These are phyloP conservation scores for Rhizoclosmatium sp. DNA, from an alignment of 192 early-diverging fungal genomes.

Conservation along the genomic window DNA sequence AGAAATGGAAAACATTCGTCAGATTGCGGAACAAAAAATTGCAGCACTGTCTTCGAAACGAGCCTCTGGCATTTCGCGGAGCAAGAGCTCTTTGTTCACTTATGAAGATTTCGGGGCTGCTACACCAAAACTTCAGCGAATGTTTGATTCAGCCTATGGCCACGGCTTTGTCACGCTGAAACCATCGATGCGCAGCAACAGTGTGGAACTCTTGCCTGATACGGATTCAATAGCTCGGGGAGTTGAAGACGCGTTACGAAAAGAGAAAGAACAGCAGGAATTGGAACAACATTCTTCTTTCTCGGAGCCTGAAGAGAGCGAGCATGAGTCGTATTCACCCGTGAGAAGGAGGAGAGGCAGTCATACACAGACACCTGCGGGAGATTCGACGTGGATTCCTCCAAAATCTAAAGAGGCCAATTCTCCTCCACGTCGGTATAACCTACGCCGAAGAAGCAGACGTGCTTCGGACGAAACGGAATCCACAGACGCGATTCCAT, in stretches of 20 bases:
- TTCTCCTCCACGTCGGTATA: neutral
- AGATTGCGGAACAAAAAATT: slow-evolving; percentile 35
- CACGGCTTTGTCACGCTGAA: slow-evolving; percentile 31
- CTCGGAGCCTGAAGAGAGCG: neutral
- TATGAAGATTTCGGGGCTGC: slow-evolving; percentile 28
- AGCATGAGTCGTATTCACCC: neutral
- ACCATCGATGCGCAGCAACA: slow-evolving; percentile 6
- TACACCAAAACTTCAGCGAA: slow-evolving; percentile 38
- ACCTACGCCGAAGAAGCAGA: neutral
- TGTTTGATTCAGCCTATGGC: slow-evolving; percentile 41
- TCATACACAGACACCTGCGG: neutral
- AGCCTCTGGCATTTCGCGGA: neutral
- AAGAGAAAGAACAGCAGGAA: neutral
- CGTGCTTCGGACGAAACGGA: neutral
- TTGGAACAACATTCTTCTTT: neutral
- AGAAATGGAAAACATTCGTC: slow-evolving; percentile 37
- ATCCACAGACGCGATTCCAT: neutral
- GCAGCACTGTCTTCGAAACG: slow-evolving; percentile 1
- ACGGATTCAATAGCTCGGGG: neutral
- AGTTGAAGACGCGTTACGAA: slow-evolving; percentile 1
- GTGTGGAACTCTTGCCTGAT: neutral
- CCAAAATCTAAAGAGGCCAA: neutral
- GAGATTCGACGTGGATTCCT: neutral
- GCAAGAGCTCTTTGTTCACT: slow-evolving; percentile 27
- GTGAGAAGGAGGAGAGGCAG: neutral